A percentile compares a stretch with the other conserved stretches of the same genome.
phyloP scores from a whole-genome alignment of 352 stramenopile species.

The Globisporangium spinosum region DNA sequence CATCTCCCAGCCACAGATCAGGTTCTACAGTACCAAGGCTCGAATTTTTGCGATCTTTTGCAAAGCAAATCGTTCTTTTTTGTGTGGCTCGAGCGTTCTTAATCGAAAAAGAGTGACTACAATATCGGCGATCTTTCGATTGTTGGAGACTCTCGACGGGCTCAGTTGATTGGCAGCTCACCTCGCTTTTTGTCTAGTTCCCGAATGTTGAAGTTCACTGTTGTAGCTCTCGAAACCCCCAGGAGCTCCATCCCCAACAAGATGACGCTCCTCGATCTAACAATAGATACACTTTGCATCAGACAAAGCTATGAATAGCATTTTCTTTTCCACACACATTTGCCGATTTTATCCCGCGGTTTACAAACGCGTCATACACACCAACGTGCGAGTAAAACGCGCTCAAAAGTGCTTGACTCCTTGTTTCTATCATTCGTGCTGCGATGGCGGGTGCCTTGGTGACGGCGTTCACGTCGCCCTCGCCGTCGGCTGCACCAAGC shows the following conservation, averaged over 20 bases:
- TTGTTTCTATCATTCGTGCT: neutral
- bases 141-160: no score
- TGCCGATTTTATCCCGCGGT: neutral
- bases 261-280: neutral
- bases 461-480: neutral
- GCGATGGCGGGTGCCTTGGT: neutral
- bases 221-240: no score
- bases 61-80: neutral
- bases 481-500: neutral
- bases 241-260: no score
- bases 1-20: constrained; percentile 2
- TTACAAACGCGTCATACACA: neutral
- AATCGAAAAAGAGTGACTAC: neutral
- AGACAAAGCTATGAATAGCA: neutral
- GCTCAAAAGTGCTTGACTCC: no score
- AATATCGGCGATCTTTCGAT: no score
- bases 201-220: no score
- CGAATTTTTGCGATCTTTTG: neutral
- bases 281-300: neutral
- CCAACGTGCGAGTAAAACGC: neutral
- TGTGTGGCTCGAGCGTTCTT: neutral
- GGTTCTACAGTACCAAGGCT: neutral
- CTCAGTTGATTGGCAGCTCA: no score
- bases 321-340: neutral
- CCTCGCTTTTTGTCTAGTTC: neutral